Conservation (phyloP, 129 eudicot genomes). For the Chrysanthemum lavandulifolium region DNA sequence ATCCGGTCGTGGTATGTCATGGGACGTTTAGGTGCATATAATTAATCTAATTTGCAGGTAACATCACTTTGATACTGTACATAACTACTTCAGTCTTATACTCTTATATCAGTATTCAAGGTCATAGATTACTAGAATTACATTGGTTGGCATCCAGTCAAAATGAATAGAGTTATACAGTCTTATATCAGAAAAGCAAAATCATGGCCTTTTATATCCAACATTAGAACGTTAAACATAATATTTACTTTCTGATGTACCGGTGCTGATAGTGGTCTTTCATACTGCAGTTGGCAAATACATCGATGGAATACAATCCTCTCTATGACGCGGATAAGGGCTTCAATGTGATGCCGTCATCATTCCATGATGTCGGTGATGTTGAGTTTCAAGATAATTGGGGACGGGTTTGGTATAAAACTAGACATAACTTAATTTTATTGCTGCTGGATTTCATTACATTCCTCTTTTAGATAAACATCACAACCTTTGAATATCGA, state of each 20-base stretch:
- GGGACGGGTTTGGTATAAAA: slow-evolving; percentile 87
- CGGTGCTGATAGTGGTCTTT: not conserved
- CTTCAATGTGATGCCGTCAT: slow-evolving; percentile 74
- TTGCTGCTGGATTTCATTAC: not conserved
- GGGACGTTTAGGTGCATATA: slow-evolving; percentile 93
- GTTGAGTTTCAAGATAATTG: slow-evolving; percentile 95
- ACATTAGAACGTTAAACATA: not conserved
- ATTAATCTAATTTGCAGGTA: slow-evolving; percentile 90
- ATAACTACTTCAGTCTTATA: not conserved
- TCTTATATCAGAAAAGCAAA: not conserved
- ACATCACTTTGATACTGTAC: not conserved
- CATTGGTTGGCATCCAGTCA: not conserved
- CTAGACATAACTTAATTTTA: not conserved
- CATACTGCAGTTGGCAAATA: slow-evolving; percentile 64
- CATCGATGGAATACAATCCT: slow-evolving; percentile 84
- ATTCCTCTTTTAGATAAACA: not conserved
- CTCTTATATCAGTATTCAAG: not conserved
- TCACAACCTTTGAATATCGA: slow-evolving; percentile 14
- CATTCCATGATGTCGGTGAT: slow-evolving; percentile 86
- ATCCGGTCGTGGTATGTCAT: slow-evolving; percentile 96
- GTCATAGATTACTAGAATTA: not conserved
- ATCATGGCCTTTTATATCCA: not conserved
- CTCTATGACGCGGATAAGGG: slow-evolving; percentile 87
- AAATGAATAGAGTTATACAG: not conserved
- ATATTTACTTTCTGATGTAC: slow-evolving; percentile 3